Evolutionary conservation across 768 basidiomycete species (phyloP), one percentile per base, ranked within the genome.

Genomic region (Mycena epipterygia): DNA sequence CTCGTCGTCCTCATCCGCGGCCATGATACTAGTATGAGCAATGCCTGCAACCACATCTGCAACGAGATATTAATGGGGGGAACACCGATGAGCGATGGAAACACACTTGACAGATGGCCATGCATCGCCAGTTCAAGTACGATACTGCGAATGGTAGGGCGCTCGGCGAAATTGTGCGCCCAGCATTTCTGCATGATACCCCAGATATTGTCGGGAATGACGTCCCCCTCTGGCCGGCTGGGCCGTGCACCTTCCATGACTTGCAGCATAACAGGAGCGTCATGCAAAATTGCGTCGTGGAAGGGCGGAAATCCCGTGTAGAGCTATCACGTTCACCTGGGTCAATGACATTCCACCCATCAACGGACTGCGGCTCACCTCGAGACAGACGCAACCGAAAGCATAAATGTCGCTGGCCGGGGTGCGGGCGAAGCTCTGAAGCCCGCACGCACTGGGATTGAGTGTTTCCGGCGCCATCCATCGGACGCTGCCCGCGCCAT

Each of bases 401-500:
- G 67, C 53, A 57, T 68, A 68, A 12, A 68, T 62, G 37, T 68
- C 67, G 35, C 67, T 68, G 25, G 70, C 61, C 2, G 56, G 57
- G 4, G 41, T 67, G 2, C 42, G 60, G 1, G 6, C 42, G 16
- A 46, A 60, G 6, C 64, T 39, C n/a, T 65, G 25, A 2, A 65
- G 51, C 6, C 64, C 70, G 16, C 58, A 74, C 2, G 62, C 61
- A 11, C 16, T 41, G 3, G 74, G 74, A 23, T 70, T 35, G 27
- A 74, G 25, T 3, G 65, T 52, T 41, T 74, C 74, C 0, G 74
- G 74, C 3, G 74, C 74, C 71, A 74, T 72, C 74, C 74, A 75
- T 17, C 72, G 57, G n/a, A 68, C 66, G 44, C 68, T 67, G 1
- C 74, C 66, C 7, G 65, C 65, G 12, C 72, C 67, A n/a, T 68